Percentiles rank a stretch among this genome's conserved stretches.
Evolutionary conservation across 2,329 filamentous ascomycete genomes (phyloP).

Genomic region (Colletotrichum magnum): DNA sequence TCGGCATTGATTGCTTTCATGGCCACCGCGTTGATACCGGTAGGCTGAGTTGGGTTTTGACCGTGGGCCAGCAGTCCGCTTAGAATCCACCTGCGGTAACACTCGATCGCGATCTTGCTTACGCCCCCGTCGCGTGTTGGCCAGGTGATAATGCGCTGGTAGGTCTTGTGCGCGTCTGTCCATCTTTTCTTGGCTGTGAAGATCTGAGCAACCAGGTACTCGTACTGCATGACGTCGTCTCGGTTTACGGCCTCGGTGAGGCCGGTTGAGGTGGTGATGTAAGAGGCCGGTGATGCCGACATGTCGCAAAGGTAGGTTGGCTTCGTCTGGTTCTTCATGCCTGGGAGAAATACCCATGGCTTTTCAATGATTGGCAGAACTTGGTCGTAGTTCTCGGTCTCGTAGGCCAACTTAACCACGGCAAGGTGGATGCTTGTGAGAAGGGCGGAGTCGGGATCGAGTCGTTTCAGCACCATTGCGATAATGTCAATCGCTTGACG

Average conservation of each 20-base stretch:
- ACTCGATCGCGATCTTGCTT: conserved; percentile 87
- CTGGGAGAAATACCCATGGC: conserved; percentile 76
- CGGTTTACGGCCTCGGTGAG: conserved; percentile 69
- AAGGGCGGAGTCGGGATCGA: conserved; percentile 77
- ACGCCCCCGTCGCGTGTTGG: conserved; percentile 74
- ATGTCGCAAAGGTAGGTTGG: conserved; percentile 61
- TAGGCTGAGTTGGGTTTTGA: conserved; percentile 67
- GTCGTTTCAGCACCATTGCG: conserved; percentile 69
- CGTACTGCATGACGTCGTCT: conserved; percentile 75
- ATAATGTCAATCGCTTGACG: conserved; percentile 61
- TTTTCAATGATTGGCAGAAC: conserved; percentile 75
- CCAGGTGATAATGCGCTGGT: conserved; percentile 76
- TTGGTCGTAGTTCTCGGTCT: conserved; percentile 65
- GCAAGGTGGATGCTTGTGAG: conserved; percentile 75
- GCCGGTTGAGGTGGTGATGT: conserved; percentile 71
- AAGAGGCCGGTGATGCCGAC: conserved; percentile 63
- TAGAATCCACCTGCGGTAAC: conserved; percentile 92
- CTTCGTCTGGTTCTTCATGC: conserved; percentile 53
- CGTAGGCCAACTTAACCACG: conserved; percentile 72
- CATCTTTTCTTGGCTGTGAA: conserved; percentile 74
- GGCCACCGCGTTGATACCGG: conserved; percentile 66
- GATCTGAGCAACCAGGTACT: conserved; percentile 74
- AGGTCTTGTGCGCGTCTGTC: conserved; percentile 71
- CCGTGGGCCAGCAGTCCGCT: conserved; percentile 81
- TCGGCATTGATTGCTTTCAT: conserved; percentile 70